phyloP scores from a whole-genome alignment of 2,329 filamentous ascomycete species.

The Trichothecium roseum region DNA sequence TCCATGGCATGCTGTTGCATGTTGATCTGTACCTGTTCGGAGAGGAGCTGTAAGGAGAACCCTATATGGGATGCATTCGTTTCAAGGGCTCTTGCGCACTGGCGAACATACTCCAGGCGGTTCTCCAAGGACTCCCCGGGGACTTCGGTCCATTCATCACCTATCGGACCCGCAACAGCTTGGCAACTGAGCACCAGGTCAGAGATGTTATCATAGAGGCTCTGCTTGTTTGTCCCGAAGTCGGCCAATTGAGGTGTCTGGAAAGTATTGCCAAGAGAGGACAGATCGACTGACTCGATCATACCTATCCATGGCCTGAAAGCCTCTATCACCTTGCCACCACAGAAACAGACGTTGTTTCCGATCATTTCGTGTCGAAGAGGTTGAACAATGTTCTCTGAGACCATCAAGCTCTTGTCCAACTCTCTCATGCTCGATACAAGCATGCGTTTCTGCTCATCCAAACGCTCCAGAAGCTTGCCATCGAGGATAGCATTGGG shows the following conservation, averaged over 20 bases:
- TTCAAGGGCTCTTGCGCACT: conserved; percentile 71
- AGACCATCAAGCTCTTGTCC: conserved; percentile 68
- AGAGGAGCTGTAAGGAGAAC: conserved; percentile 77
- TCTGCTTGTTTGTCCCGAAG: conserved; percentile 85
- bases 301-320: conserved; percentile 85
- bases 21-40: conserved; percentile 63
- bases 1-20: conserved; percentile 27
- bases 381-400: conserved; percentile 73
- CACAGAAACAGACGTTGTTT: conserved; percentile 71
- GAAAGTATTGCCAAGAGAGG: conserved; percentile 64
- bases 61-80: conserved; percentile 79
- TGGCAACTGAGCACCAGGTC: conserved; percentile 84
- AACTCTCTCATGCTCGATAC: conserved; percentile 78
- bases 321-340: conserved; percentile 71
- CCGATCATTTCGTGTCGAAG: conserved; percentile 70
- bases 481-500: conserved; percentile 66
- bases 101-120: conserved; percentile 68
- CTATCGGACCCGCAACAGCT: conserved; percentile 79
- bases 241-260: conserved; percentile 80
- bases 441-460: conserved; percentile 76
- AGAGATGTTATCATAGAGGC: conserved; percentile 84
- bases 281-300: conserved; percentile 86
- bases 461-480: conserved; percentile 69
- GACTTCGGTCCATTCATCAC: conserved; percentile 93
- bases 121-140: conserved; percentile 83